These are phyloP conservation scores for Lactarius quietus DNA, from an alignment of 768 basidiomycete species.

Conservation along the genomic window DNA sequence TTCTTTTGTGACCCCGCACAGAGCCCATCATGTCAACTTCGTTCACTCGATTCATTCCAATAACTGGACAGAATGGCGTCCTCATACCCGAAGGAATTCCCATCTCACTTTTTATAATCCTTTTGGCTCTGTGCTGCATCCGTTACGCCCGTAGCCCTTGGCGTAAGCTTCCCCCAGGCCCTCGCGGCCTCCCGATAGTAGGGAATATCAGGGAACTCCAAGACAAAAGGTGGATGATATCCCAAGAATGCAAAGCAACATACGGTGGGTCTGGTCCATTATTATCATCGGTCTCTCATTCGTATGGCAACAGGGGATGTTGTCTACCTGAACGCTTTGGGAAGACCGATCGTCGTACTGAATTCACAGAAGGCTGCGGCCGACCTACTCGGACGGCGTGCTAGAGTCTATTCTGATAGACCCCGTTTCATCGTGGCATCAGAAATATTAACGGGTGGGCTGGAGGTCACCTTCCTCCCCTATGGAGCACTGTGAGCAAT, in stretches of 20 bases:
- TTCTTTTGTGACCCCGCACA: background rate
- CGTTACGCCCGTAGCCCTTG: constrained; percentile 20
- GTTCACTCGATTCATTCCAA: background rate
- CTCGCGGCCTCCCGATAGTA: constrained; percentile 18
- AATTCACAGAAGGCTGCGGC: constrained; percentile 42
- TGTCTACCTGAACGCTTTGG: constrained; percentile 46
- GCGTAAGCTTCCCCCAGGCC: constrained; percentile 25
- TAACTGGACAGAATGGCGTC: background rate
- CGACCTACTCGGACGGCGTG: constrained; percentile 48
- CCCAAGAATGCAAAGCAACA: constrained; percentile 10
- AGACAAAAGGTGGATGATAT: constrained; percentile 23
- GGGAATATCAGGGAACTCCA: constrained; percentile 21
- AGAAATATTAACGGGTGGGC: constrained; percentile 23
- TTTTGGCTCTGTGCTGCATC: constrained; percentile 7
- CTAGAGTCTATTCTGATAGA: constrained; percentile 49
- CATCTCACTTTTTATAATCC: constrained; percentile 1
- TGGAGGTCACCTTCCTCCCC: constrained; percentile 21
- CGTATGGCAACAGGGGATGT: constrained; percentile 31
- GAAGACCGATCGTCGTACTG: constrained; percentile 44
- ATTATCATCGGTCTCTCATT: background rate
- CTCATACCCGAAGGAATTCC: background rate
- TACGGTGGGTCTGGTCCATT: constrained; percentile 15
- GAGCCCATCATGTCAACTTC: constrained; percentile 16
- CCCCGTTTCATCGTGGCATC: constrained; percentile 33
- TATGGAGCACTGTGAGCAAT: constrained; percentile 20